Conservation (phyloP, 2,329 filamentous ascomycete species). For the Lomentospora prolificans region DNA sequence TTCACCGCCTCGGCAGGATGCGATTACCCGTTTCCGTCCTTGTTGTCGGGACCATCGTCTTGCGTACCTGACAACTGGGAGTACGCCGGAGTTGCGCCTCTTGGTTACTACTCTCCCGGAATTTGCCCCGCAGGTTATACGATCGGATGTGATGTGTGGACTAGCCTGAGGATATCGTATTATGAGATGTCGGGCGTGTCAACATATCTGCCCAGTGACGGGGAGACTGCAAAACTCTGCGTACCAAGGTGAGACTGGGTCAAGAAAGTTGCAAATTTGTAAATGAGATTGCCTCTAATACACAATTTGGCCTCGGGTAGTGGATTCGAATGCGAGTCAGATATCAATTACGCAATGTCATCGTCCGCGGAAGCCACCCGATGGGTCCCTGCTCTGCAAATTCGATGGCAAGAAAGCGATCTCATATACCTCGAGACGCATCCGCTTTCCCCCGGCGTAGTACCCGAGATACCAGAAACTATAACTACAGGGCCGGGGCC, state of each 20-base stretch:
- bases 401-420: not conserved
- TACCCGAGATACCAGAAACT: not conserved
- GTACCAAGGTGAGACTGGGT: not conserved
- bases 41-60: not conserved
- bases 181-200: not conserved
- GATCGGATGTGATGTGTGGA: not conserved
- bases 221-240: not conserved
- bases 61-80: not conserved
- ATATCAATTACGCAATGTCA: not conserved
- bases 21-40: not conserved
- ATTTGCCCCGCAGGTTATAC: not conserved
- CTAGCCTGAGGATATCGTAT: not conserved
- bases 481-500: not conserved
- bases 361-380: not conserved
- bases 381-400: not conserved
- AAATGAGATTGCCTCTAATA: not conserved
- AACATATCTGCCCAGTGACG: not conserved
- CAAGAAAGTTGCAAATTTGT: not conserved
- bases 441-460: not conserved
- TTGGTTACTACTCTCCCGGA: not conserved
- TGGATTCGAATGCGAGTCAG: not conserved
- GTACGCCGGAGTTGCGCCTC: not conserved
- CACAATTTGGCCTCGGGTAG: not conserved
- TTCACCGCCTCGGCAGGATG: not conserved
- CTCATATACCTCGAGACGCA: not conserved